phyloP scores from a whole-genome alignment of 495 filamentous ascomycete species.

The Penicillium nucicola region DNA sequence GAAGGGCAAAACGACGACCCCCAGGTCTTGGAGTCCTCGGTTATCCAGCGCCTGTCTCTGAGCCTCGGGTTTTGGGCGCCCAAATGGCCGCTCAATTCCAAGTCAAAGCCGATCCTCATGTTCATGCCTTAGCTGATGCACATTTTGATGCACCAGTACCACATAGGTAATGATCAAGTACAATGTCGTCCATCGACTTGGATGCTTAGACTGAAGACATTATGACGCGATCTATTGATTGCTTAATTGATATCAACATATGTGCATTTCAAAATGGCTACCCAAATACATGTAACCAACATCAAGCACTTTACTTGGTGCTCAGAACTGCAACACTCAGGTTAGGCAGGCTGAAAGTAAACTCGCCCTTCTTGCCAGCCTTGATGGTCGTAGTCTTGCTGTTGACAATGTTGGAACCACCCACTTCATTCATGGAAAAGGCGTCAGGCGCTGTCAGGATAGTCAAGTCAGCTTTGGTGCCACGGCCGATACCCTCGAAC shows the following conservation, averaged over 20 bases:
- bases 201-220: too few relatives aligned
- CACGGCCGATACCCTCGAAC: constrained; percentile 51
- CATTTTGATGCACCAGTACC: too few relatives aligned
- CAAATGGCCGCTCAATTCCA: too few relatives aligned
- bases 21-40: too few relatives aligned
- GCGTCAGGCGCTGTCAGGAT: constrained; percentile 52
- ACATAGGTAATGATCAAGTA: too few relatives aligned
- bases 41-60: too few relatives aligned
- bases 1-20: too few relatives aligned
- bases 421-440: constrained; percentile 37
- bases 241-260: background rate
- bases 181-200: too few relatives aligned
- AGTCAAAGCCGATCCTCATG: too few relatives aligned
- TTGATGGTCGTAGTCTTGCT: constrained; percentile 39
- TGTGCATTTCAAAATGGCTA: background rate
- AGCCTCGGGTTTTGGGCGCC: too few relatives aligned
- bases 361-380: constrained; percentile 42
- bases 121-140: too few relatives aligned
- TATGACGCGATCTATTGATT: too few relatives aligned
- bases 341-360: constrained; percentile 47
- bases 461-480: constrained; percentile 51
- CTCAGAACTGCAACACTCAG: constrained; percentile 52
- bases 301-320: constrained; percentile 12
- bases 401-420: constrained; percentile 40
- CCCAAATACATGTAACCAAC: background rate